phyloP scores from a whole-genome alignment of 805 yeast species.

The Wickerhamomyces bovis region DNA sequence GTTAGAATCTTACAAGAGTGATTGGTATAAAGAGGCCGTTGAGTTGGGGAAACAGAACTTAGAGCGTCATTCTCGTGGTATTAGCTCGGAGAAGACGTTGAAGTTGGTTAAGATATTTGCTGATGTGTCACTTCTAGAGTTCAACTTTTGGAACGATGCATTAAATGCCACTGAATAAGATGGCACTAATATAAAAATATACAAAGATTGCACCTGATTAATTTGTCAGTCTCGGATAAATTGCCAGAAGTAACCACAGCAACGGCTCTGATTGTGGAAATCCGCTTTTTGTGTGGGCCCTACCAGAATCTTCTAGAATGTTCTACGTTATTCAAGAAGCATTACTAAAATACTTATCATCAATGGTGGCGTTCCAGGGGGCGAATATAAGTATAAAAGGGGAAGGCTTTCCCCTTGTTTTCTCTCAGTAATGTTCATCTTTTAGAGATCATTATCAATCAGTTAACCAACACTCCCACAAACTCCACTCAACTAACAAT shows the following conservation, averaged over 20 bases:
- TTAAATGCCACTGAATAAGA: slow-evolving; percentile 5
- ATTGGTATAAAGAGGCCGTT: slow-evolving; percentile 52
- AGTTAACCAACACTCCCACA: not conserved
- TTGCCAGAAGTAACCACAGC: not conserved
- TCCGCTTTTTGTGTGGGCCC: not conserved
- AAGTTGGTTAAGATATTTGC: slow-evolving; percentile 53
- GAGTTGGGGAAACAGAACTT: slow-evolving; percentile 43
- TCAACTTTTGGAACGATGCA: slow-evolving; percentile 61
- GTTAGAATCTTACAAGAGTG: slow-evolving; percentile 56
- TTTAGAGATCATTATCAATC: not conserved
- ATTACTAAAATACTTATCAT: not conserved
- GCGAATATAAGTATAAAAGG: not conserved
- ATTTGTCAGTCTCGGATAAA: too few relatives aligned
- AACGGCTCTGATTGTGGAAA: not conserved
- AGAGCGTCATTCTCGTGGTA: slow-evolving; percentile 35
- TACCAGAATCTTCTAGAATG: not conserved
- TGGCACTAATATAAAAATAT: too few relatives aligned
- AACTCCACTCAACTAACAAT: not conserved
- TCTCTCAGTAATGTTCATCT: not conserved
- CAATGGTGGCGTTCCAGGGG: not conserved
- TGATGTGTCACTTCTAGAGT: slow-evolving; percentile 54
- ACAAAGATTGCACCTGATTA: too few relatives aligned
- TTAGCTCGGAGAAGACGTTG: slow-evolving; percentile 40
- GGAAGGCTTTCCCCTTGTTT: not conserved
- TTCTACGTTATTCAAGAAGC: not conserved